Evolutionary conservation across 495 filamentous ascomycete species (phyloP).

Genomic region (Amorphotheca resinae): DNA sequence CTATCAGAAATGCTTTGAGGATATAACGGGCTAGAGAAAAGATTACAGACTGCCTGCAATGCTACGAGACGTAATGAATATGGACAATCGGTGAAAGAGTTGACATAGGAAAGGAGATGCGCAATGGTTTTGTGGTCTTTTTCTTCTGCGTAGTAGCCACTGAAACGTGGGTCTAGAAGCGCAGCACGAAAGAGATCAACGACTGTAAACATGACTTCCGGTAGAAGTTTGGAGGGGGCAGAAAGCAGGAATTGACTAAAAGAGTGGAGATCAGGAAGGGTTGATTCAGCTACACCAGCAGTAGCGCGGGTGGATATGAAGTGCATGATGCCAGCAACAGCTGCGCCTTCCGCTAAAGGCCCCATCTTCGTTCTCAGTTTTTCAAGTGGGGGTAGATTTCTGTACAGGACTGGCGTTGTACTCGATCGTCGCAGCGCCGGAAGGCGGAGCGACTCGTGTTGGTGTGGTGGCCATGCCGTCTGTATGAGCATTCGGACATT

Average conservation of each 20-base stretch:
- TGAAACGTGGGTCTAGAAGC: constrained; percentile 71
- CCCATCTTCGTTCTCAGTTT: constrained; percentile 75
- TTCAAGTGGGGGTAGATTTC: constrained; percentile 68
- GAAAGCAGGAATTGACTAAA: constrained; percentile 41
- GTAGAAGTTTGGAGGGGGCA: constrained; percentile 37
- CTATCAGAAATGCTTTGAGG: constrained; percentile 28
- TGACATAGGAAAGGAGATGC: constrained; percentile 49
- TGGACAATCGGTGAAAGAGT: constrained; percentile 38
- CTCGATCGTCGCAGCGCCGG: constrained; percentile 53
- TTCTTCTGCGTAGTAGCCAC: constrained; percentile 76
- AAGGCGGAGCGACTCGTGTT: constrained; percentile 55
- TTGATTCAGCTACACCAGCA: constrained; percentile 41
- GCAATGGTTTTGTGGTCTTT: constrained; percentile 46
- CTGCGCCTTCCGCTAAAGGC: constrained; percentile 31
- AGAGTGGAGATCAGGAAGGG: constrained; percentile 45
- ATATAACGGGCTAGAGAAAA: constrained; percentile 51
- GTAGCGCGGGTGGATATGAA: constrained; percentile 49
- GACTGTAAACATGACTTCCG: constrained; percentile 56
- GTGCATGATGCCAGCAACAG: constrained; percentile 43
- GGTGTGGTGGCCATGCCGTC: constrained; percentile 68
- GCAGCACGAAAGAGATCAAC: constrained; percentile 71
- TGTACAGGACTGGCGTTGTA: constrained; percentile 56
- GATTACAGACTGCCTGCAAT: constrained; percentile 47
- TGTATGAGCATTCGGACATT: constrained; percentile 63
- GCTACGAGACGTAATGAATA: constrained; percentile 78